These are phyloP conservation scores for Cryptococcus sp. DNA, from an alignment of 1,284 basidiomycete species.

Conservation along the genomic window DNA sequence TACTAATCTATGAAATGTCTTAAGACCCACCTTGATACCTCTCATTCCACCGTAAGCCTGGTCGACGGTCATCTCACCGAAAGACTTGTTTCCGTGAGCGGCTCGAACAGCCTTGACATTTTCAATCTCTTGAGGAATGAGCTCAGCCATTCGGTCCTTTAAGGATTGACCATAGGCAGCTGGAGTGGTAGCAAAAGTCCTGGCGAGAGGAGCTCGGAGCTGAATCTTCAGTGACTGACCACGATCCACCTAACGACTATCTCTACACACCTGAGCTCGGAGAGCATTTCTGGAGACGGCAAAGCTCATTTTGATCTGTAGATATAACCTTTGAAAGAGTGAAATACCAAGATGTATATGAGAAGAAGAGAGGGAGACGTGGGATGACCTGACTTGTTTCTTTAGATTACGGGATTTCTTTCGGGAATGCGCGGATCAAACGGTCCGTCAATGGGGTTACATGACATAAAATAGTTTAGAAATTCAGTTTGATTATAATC, in stretches of 20 bases:
- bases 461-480: background rate
- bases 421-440: no score
- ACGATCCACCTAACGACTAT: no score
- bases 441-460: no score
- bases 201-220: slow-evolving; percentile 34
- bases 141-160: slow-evolving; percentile 83
- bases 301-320: slow-evolving; percentile 17
- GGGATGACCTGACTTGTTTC: no score
- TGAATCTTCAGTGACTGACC: background rate
- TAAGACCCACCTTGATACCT: slow-evolving; percentile 54
- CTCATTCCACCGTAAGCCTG: slow-evolving; percentile 89
- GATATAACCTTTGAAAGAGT: background rate
- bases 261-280: slow-evolving; percentile 27
- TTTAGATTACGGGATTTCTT: no score
- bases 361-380: no score
- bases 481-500: no score
- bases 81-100: slow-evolving; percentile 80
- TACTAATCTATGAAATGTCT: background rate
- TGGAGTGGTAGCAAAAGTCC: slow-evolving; percentile 53
- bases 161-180: slow-evolving; percentile 67
- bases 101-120: slow-evolving; percentile 79
- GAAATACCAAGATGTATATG: no score
- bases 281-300: slow-evolving; percentile 29
- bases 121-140: slow-evolving; percentile 84
- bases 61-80: slow-evolving; percentile 84